A percentile compares a stretch with the other conserved stretches of the same genome.
Evolutionary conservation across 345 rosid species (phyloP).

Genomic region (Schrenkiella parvula): DNA sequence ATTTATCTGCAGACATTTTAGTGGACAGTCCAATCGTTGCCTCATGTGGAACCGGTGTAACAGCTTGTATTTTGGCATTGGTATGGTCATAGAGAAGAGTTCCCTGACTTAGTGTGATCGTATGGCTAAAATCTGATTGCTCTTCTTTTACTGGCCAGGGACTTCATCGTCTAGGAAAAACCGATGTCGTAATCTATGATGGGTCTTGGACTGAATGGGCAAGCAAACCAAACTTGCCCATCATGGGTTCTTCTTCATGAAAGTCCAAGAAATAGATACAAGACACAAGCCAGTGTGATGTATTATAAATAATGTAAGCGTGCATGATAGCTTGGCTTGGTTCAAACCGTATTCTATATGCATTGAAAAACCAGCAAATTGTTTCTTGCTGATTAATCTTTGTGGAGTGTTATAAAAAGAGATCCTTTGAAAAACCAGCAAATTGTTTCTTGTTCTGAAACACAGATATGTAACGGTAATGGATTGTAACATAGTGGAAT

Average conservation of each 20-base stretch:
- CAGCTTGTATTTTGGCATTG: constrained; percentile 89
- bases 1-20: constrained; percentile 58
- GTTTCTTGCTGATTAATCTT: too few relatives aligned
- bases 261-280: constrained; percentile 1
- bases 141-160: constrained; percentile 44
- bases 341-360: too few relatives aligned
- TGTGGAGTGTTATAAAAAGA: background rate
- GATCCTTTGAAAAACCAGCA: background rate
- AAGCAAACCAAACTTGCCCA: constrained; percentile 52
- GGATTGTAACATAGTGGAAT: too few relatives aligned
- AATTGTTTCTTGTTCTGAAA: background rate
- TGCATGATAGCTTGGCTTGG: too few relatives aligned
- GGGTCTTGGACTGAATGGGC: constrained; percentile 99
- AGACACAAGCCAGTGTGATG: background rate
- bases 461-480: too few relatives aligned
- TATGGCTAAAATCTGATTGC: background rate
- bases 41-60: constrained; percentile 93
- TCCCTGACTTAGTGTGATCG: background rate
- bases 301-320: too few relatives aligned
- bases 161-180: constrained; percentile 76
- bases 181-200: constrained; percentile 77
- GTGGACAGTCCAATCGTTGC: constrained; percentile 65
- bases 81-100: constrained; percentile 39
- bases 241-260: constrained; percentile 33
- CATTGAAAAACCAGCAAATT: too few relatives aligned